A percentile compares a stretch with the other conserved stretches of the same genome.
Evolutionary conservation across 495 filamentous ascomycete species (phyloP).

Genomic region (Tuber calosporum): DNA sequence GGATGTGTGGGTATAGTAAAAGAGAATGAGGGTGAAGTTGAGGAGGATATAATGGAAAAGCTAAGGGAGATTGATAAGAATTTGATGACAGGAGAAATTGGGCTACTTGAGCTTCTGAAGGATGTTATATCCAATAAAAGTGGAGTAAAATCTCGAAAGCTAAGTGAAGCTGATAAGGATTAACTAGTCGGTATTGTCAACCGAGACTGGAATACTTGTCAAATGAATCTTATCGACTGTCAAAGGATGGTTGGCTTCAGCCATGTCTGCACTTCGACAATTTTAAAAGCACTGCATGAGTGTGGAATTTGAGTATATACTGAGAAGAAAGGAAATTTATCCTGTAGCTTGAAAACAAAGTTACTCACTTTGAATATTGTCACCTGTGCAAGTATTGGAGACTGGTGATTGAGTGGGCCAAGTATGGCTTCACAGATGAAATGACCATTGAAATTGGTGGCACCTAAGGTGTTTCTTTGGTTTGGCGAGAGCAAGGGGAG

Average conservation of each 20-base stretch:
- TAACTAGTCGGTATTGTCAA: constrained; percentile 1
- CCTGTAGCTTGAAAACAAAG: constrained; percentile 9
- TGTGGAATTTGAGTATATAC: not conserved
- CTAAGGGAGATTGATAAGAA: not conserved
- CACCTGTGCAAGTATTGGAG: constrained; percentile 4
- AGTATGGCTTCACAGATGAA: constrained; percentile 15
- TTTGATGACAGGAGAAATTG: not conserved
- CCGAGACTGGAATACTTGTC: not conserved
- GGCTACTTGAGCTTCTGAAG: constrained; percentile 5
- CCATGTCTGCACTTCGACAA: not conserved
- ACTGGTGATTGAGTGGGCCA: constrained; percentile 7
- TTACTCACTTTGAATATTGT: not conserved
- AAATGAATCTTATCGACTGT: constrained; percentile 10
- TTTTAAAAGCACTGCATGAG: constrained; percentile 10
- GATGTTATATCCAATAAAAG: not conserved
- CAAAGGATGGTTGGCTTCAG: constrained; percentile 7
- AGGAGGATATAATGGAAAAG: not conserved
- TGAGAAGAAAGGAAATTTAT: constrained; percentile 15
- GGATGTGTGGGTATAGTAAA: too few species aligned
- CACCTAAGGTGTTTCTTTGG: not conserved
- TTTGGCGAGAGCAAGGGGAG: constrained; percentile 1
- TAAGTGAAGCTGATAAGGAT: constrained; percentile 8
- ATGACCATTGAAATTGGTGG: constrained; percentile 18
- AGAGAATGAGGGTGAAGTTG: not conserved
- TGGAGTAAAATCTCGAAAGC: not conserved